A percentile compares a stretch with the other conserved stretches of the same genome.
Conservation (phyloP, 345 rosid genomes). For the Orychophragmus violaceus region DNA sequence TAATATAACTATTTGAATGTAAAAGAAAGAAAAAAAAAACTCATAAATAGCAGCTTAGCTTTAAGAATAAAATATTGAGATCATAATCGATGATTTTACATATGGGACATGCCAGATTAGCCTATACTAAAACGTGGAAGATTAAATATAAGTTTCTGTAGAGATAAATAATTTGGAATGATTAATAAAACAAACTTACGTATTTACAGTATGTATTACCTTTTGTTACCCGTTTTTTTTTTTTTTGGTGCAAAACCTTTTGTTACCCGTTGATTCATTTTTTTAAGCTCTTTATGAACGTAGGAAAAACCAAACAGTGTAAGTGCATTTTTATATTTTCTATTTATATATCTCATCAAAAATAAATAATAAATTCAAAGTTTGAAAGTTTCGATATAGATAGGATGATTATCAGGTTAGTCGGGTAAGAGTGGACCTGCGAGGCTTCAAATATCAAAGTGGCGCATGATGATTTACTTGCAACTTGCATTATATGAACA, state of each 20-base stretch:
- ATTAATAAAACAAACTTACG: too few species aligned
- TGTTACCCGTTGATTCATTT: not conserved
- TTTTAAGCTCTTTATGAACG: not conserved
- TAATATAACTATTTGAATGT: too few species aligned
- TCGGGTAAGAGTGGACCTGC: constrained; percentile 15
- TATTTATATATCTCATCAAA: too few species aligned
- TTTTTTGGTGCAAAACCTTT: too few species aligned
- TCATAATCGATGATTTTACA: too few species aligned
- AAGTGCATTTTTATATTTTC: not conserved
- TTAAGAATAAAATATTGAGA: too few species aligned
- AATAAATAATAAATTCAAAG: not conserved
- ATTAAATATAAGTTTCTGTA: too few species aligned
- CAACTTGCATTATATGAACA: constrained; percentile 3
- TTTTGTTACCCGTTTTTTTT: too few species aligned
- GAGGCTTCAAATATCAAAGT: constrained; percentile 16
- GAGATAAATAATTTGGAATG: not conserved
- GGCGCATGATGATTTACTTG: constrained; percentile 5
- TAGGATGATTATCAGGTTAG: not conserved
- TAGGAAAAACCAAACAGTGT: not conserved
- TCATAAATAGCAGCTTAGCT: too few species aligned
- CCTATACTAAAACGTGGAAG: too few species aligned
- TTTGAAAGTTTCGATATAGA: not conserved
- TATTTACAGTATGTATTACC: not conserved
- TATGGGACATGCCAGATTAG: too few species aligned
- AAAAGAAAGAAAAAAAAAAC: too few species aligned